Evolutionary conservation across 1,284 basidiomycete genomes (phyloP).

Genomic region (Cryptococcus sp.): DNA sequence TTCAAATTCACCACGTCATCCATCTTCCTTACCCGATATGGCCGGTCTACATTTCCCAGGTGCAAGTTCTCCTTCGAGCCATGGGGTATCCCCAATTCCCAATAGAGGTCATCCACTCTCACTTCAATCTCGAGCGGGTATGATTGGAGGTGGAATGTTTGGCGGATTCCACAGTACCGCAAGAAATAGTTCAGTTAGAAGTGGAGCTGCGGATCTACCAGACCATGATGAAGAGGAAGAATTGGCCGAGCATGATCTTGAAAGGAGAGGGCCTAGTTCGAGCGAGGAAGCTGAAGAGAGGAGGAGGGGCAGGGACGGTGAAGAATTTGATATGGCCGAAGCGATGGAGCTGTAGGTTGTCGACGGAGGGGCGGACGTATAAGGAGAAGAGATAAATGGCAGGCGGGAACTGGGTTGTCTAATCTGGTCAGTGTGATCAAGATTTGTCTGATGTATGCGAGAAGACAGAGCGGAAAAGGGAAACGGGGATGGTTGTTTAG

Average conservation of each 20-base stretch:
- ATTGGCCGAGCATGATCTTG: conserved; percentile 24
- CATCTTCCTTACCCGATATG: conserved; percentile 40
- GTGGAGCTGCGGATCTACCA: conserved; percentile 22
- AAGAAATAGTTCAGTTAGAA: conserved; percentile 29
- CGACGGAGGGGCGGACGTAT: too few relatives aligned
- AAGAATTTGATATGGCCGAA: conserved; percentile 32
- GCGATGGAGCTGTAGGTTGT: conserved; percentile 39
- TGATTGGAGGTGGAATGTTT: conserved; percentile 44
- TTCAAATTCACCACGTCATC: conserved; percentile 25
- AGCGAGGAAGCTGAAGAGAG: conserved; percentile 35
- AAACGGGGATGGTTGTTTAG: too few relatives aligned
- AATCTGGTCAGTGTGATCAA: too few relatives aligned
- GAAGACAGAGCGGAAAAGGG: too few relatives aligned
- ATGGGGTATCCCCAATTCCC: background rate
- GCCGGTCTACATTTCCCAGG: conserved; percentile 33
- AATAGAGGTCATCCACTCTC: conserved; percentile 7
- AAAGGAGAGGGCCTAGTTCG: conserved; percentile 10
- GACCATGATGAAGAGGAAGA: too few relatives aligned
- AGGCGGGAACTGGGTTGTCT: too few relatives aligned
- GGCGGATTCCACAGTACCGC: conserved; percentile 23
- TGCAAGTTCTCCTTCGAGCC: background rate
- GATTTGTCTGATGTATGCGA: too few relatives aligned
- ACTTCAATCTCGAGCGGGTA: conserved; percentile 27
- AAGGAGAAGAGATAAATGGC: too few relatives aligned
- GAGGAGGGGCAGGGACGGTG: conserved; percentile 21